phyloP scores from a whole-genome alignment of 129 eudicot species.

The Artemisia argyi region DNA sequence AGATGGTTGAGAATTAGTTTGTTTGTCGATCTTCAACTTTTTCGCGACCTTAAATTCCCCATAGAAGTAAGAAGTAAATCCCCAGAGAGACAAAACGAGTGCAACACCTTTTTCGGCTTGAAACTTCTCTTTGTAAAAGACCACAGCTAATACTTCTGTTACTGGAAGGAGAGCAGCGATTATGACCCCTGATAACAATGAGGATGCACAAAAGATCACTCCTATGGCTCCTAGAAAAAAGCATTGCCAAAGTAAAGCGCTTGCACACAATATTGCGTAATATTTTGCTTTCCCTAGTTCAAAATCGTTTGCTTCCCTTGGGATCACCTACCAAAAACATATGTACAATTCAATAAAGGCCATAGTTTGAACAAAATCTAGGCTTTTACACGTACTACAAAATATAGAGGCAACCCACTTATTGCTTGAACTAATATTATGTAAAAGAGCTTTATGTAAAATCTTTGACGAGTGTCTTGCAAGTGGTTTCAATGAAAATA shows the following conservation, averaged over 20 bases:
- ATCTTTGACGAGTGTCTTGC: no score
- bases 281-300: slow-evolving; percentile 40
- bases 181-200: slow-evolving; percentile 47
- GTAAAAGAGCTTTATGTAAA: no score
- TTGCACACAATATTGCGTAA: slow-evolving; percentile 30
- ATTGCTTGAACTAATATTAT: no score
- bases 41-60: slow-evolving; percentile 35
- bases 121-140: slow-evolving; percentile 46
- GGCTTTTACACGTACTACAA: no score
- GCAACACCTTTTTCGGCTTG: slow-evolving; percentile 49
- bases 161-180: slow-evolving; percentile 46
- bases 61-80: slow-evolving; percentile 53
- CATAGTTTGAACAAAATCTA: no score
- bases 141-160: slow-evolving; percentile 41
- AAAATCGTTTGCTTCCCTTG: slow-evolving; percentile 40
- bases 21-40: not conserved
- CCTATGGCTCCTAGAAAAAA: slow-evolving; percentile 57
- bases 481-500: no score
- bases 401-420: no score
- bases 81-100: slow-evolving; percentile 53
- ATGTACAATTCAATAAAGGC: not conserved
- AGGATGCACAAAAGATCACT: slow-evolving; percentile 49
- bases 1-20: slow-evolving; percentile 18
- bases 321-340: slow-evolving; percentile 37
- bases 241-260: slow-evolving; percentile 52